Base-by-base conservation (phyloP, 1,284 basidiomycete genomes). In the Melampsora larici-populina region DNA sequence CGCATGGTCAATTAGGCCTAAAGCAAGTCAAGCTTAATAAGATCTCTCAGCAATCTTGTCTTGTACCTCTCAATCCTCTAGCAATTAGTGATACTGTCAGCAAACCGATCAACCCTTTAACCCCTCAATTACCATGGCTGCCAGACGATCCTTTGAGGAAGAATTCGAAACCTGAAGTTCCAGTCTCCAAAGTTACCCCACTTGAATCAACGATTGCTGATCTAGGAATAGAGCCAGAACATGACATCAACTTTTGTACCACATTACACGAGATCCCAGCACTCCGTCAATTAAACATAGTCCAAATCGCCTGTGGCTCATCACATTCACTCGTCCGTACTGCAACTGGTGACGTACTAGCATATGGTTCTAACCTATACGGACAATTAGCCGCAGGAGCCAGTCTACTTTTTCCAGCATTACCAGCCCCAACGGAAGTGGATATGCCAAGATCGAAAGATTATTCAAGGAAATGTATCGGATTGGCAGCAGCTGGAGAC, bases 331-430 rank as follows among this genome's bases (percentile, higher is more conserved):
- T 93, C 83, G 89, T 88, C 40, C 86, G 89, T 74, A 90, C 92
- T 7, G 82, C 81, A 7, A 81, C 85, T 4, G 94, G 93, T 1
- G 86, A 90, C 63, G 92, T 96, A 3, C 87, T 98, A n/a, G 92
- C 90, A 0, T 94, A 91, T 88, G 93, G 93, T 66, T 91, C 91
- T 0, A 95, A 95, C 83, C 90, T 91, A 79, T 90, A 87, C 80
- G 92, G 92, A 89, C 90, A 80, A 75, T 87, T 81, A 17, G 78
- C 55, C 70, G 36, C 76, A 58, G 43, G 40, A 17, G 6, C 80
- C 33, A 29, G 48, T 26, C 36, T 29, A 62, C 9, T 33, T 26
- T 29, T 36, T 15, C 33, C 33, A 18, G 21, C 73, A 81, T 78
- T 80, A 80, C 70, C 13, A 79, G 72, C 9, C 68, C 75, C 26